Evolutionary conservation across 257 asterid genomes (phyloP).

Genomic region (Nemophila menziesii): DNA sequence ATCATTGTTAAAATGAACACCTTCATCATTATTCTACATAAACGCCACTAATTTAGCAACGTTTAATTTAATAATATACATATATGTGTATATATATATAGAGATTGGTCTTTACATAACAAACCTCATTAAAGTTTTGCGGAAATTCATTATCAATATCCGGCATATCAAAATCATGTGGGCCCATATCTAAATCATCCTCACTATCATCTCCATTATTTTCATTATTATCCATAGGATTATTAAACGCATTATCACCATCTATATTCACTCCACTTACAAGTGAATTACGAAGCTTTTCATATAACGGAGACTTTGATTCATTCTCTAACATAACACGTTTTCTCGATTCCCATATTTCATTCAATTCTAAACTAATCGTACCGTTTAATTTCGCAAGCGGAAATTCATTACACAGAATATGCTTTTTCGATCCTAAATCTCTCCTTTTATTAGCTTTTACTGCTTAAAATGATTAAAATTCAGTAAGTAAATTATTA

Average conservation of each 20-base stretch:
- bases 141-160: constrained; percentile 32
- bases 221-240: constrained; percentile 24
- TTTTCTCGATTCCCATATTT: constrained; percentile 57
- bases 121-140: constrained; percentile 38
- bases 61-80: background rate
- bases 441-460: constrained; percentile 33
- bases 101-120: constrained; percentile 2
- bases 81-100: too few relatives aligned
- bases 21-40: constrained; percentile 35
- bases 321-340: constrained; percentile 22
- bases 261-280: constrained; percentile 25
- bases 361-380: constrained; percentile 40
- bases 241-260: constrained; percentile 21
- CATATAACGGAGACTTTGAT: constrained; percentile 44
- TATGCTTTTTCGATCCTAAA: constrained; percentile 25
- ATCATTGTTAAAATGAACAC: constrained; percentile 16
- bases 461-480: constrained; percentile 34
- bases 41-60: constrained; percentile 10
- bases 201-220: constrained; percentile 49
- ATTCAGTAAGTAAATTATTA: background rate
- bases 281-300: constrained; percentile 72
- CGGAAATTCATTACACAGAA: constrained; percentile 54
- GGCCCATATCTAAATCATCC: constrained; percentile 45
- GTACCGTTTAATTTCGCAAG: constrained; percentile 63
- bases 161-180: constrained; percentile 50